A percentile compares a stretch with the other conserved stretches of the same genome.
Conservation (phyloP, 805 yeast species). For the Candida ficus region DNA sequence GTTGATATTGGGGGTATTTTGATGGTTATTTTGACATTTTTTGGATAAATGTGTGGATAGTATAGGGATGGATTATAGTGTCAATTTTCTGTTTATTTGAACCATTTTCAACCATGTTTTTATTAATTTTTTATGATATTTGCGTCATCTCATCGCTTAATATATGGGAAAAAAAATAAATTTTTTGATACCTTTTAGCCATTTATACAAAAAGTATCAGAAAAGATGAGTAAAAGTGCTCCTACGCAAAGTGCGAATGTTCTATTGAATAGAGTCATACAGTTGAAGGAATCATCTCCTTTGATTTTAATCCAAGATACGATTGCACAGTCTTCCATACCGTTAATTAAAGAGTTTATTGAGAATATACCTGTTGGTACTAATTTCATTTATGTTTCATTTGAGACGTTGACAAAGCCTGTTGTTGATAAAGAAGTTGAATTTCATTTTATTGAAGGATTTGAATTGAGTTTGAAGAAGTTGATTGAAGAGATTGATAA, state of each 20-base stretch:
- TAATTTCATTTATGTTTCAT: slow-evolving; percentile 54
- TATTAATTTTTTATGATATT: too few species aligned
- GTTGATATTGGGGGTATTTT: too few species aligned
- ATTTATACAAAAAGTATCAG: background rate
- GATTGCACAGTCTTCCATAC: slow-evolving; percentile 58
- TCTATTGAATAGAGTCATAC: slow-evolving; percentile 59
- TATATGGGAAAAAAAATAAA: background rate
- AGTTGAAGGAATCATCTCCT: slow-evolving; percentile 71
- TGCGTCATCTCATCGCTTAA: too few species aligned
- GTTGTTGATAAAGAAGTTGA: slow-evolving; percentile 21
- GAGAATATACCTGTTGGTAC: slow-evolving; percentile 31
- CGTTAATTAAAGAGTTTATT: slow-evolving; percentile 54
- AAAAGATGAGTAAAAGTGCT: slow-evolving; percentile 24
- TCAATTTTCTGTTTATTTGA: too few species aligned
- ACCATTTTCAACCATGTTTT: too few species aligned
- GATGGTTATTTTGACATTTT: too few species aligned
- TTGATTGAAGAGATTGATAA: slow-evolving; percentile 23
- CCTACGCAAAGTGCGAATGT: slow-evolving; percentile 42
- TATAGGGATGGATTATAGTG: too few species aligned
- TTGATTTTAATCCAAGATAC: slow-evolving; percentile 67
- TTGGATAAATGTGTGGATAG: too few species aligned
- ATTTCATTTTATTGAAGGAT: slow-evolving; percentile 41
- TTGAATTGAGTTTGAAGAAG: slow-evolving; percentile 18
- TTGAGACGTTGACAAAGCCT: slow-evolving; percentile 58
- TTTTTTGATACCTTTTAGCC: background rate